phyloP scores from a whole-genome alignment of 169 alveolate species.

The Plasmodium gonderi region DNA sequence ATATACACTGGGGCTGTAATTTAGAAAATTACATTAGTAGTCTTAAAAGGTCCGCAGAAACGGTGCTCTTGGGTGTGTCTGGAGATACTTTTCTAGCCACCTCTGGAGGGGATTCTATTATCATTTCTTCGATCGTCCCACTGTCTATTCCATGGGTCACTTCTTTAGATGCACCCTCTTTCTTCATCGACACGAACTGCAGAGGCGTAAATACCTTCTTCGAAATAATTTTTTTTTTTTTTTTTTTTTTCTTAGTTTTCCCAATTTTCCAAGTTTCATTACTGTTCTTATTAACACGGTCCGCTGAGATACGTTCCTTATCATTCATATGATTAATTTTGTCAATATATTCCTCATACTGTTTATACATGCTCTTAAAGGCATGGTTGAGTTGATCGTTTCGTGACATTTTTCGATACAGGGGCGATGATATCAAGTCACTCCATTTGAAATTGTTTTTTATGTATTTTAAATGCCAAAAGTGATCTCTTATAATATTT shows the following conservation, averaged over 20 bases:
- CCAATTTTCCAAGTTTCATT: background rate
- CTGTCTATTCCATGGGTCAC: too few relatives aligned
- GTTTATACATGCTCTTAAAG: conserved; percentile 49
- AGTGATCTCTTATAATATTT: conserved; percentile 90
- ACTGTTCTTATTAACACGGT: background rate
- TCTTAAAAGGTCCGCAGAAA: conserved; percentile 23
- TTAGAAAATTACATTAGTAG: background rate
- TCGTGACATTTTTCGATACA: conserved; percentile 50
- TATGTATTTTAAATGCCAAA: conserved; percentile 92
- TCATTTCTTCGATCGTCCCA: background rate
- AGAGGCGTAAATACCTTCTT: background rate
- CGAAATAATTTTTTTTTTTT: background rate
- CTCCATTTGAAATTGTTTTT: conserved; percentile 90
- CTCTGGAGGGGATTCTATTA: background rate
- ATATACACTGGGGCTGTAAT: too few relatives aligned
- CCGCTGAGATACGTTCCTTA: background rate
- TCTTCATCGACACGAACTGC: background rate
- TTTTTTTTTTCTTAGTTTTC: background rate
- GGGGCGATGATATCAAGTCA: conserved; percentile 58
- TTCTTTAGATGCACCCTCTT: too few relatives aligned
- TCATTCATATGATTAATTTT: background rate
- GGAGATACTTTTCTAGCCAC: background rate
- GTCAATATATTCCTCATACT: conserved; percentile 32
- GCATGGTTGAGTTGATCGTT: conserved; percentile 21
- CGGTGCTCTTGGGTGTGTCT: background rate